phyloP scores from a whole-genome alignment of 2,329 filamentous ascomycete genomes.

The Fusarium sp. region DNA sequence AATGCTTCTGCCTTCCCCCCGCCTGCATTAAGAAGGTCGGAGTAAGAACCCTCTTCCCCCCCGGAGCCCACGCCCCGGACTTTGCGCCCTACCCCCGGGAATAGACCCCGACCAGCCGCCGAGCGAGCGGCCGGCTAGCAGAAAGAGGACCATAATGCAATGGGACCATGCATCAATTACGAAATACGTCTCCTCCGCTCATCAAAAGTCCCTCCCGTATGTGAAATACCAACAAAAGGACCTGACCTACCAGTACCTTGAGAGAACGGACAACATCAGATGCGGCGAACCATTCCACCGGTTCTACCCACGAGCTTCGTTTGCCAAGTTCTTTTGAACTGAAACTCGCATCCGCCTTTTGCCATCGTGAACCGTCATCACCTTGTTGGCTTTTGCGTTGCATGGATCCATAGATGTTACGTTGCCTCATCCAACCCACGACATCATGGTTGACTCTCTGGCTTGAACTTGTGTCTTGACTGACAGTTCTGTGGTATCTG shows the following conservation, averaged over 20 bases:
- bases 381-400: neutral
- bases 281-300: constrained; percentile 23
- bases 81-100: constrained; percentile 13
- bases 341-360: constrained; percentile 18
- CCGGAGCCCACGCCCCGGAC: constrained; percentile 23
- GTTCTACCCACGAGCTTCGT: constrained; percentile 21
- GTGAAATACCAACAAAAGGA: constrained; percentile 33
- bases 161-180: constrained; percentile 33
- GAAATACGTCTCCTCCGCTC: constrained; percentile 28
- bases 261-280: neutral
- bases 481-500: constrained; percentile 16
- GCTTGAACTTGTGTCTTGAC: constrained; percentile 7
- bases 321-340: constrained; percentile 6
- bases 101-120: constrained; percentile 22
- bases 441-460: neutral
- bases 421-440: constrained; percentile 18
- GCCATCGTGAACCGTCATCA: neutral
- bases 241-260: neutral
- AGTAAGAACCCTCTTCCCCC: constrained; percentile 19
- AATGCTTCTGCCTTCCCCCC: neutral
- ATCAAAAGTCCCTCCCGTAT: constrained; percentile 39
- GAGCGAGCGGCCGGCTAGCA: neutral
- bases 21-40: constrained; percentile 44
- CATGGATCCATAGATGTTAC: constrained; percentile 7
- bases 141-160: neutral